These are phyloP conservation scores for Colletotrichum sp. DNA, from an alignment of 2,329 filamentous ascomycete genomes.

Conservation along the genomic window DNA sequence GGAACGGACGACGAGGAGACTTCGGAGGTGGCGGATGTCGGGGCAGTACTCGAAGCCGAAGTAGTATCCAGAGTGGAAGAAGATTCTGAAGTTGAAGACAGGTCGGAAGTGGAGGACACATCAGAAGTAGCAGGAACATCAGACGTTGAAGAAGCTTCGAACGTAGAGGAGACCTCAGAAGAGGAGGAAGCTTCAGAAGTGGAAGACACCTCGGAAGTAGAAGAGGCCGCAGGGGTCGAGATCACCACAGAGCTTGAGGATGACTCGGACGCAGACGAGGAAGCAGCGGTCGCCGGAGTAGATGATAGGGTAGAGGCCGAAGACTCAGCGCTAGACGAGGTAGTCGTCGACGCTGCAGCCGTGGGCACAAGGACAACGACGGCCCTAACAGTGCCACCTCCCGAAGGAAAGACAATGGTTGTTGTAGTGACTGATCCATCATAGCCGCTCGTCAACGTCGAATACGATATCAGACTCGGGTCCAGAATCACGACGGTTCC, in stretches of 20 bases:
- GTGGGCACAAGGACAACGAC: background rate
- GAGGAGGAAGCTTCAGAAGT: background rate
- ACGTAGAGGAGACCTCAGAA: background rate
- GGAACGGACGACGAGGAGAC: background rate
- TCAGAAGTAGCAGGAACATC: background rate
- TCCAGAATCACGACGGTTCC: background rate
- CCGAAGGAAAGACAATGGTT: background rate
- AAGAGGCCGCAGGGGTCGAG: background rate
- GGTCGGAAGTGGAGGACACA: background rate
- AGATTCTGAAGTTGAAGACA: background rate
- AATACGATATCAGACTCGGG: background rate
- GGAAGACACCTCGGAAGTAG: background rate
- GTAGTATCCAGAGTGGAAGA: background rate
- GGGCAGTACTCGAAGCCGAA: background rate
- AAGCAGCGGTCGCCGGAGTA: background rate
- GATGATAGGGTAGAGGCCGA: background rate
- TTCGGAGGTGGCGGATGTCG: background rate
- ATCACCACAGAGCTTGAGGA: background rate
- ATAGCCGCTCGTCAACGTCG: background rate
- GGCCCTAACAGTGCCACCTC: background rate
- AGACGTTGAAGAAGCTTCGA: background rate
- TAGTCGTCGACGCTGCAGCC: background rate
- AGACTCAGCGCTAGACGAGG: accelerated
- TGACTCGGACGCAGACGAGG: background rate
- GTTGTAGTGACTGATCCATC: background rate